Evolutionary conservation across 352 stramenopile genomes (phyloP).

Genomic region (Phytophthora constricta): DNA sequence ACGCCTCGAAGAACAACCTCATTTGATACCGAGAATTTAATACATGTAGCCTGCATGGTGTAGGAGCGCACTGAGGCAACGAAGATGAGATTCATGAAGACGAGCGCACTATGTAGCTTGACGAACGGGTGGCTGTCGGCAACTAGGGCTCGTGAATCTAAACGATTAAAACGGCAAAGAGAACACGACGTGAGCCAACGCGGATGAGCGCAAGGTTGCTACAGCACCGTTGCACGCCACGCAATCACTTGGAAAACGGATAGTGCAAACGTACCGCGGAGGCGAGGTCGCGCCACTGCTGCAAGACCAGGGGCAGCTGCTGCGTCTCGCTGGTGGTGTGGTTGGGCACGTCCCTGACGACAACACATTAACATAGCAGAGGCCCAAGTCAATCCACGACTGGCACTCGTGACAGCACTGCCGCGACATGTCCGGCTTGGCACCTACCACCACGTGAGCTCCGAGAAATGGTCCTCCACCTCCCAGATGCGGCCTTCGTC

Average conservation of each 20-base stretch:
- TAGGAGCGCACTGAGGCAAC: too few relatives aligned
- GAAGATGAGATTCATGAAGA: too few relatives aligned
- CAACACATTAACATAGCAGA: slow-evolving; percentile 4
- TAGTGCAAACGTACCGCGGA: slow-evolving; percentile 64
- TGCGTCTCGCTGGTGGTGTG: slow-evolving; percentile 56
- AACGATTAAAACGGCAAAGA: background rate
- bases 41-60: too few relatives aligned
- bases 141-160: slow-evolving; percentile 36
- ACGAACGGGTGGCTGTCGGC: slow-evolving; percentile 5
- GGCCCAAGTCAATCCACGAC: too few relatives aligned
- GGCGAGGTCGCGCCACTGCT: slow-evolving; percentile 62
- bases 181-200: slow-evolving; percentile 8
- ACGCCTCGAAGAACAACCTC: too few relatives aligned
- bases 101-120: too few relatives aligned
- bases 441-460: slow-evolving; percentile 67
- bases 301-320: slow-evolving; percentile 55
- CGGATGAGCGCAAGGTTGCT: too few relatives aligned
- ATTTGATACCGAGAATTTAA: too few relatives aligned
- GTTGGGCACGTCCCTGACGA: slow-evolving; percentile 60
- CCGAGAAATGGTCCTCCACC: slow-evolving; percentile 79
- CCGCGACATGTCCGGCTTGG: background rate
- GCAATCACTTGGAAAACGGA: too few relatives aligned
- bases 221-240: too few relatives aligned
- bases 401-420: background rate
- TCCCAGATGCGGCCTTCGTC: slow-evolving; percentile 81